A percentile compares a stretch with the other conserved stretches of the same genome.
Evolutionary conservation across 2,329 filamentous ascomycete genomes (phyloP).

Genomic region (Pseudogymnoascus sp.): DNA sequence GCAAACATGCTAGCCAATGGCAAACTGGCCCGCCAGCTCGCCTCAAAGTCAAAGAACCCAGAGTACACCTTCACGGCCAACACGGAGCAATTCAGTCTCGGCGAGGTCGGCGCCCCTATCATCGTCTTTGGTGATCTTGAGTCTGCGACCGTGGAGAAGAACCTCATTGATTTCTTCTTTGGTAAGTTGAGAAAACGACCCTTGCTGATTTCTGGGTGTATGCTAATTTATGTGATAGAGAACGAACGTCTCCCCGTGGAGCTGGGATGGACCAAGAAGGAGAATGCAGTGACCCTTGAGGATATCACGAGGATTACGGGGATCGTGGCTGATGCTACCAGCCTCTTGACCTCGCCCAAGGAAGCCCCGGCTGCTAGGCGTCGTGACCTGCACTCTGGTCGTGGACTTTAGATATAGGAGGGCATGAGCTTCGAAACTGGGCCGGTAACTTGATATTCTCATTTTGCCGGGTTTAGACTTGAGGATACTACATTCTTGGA

Average conservation of each 20-base stretch:
- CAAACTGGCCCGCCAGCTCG: slow-evolving; percentile 38
- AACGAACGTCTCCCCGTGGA: slow-evolving; percentile 36
- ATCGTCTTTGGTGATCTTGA: slow-evolving; percentile 41
- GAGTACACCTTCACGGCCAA: slow-evolving; percentile 38
- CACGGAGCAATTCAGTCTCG: slow-evolving; percentile 40
- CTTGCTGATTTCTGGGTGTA: not conserved
- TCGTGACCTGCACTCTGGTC: not conserved
- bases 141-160: slow-evolving; percentile 33
- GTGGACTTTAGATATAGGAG: not conserved
- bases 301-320: slow-evolving; percentile 12
- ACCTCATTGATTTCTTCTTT: slow-evolving; percentile 40
- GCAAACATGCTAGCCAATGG: slow-evolving; percentile 38
- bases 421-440: not conserved
- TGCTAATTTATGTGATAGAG: slow-evolving; percentile 24
- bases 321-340: slow-evolving; percentile 13
- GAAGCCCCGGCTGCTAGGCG: not conserved
- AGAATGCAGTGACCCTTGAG: slow-evolving; percentile 10
- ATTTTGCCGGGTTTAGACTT: not conserved
- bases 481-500: not conserved
- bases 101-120: slow-evolving; percentile 44
- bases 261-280: slow-evolving; percentile 33
- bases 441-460: not conserved
- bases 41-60: slow-evolving; percentile 41
- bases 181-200: slow-evolving; percentile 26
- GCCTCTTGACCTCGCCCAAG: slow-evolving; percentile 13